Evolutionary conservation across 164 flowering plant genomes (phyloP), one percentile per base, ranked within the genome.

Genomic region (Vitis riparia): DNA sequence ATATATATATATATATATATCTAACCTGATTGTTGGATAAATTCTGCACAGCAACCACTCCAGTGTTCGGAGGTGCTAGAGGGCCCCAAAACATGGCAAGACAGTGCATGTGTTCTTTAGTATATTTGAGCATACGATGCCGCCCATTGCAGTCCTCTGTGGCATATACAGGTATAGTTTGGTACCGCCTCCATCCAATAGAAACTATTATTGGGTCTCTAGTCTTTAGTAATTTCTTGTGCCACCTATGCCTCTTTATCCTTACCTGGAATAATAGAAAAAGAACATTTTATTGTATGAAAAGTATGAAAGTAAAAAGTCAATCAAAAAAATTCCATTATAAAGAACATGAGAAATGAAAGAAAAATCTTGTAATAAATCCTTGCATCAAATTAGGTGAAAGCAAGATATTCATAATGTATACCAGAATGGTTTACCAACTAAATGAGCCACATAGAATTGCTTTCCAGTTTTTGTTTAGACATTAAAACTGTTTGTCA

Each of bases 81-180:
- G 98, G 97, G 15, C 99, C 99, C 94, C 94, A 95, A 72, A 95
- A 91, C 91, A 85, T 89, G 16, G 97, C 98, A 75, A 93, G 89
- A 76, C 99, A 95, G 72, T 93, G 98, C 97, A 88, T 89, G 82
- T 93, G 99, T 63, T 95, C 99, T 69, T 94, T 97, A 67, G 99
- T 93, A 68, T 95, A 93, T 75, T 95, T 95, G 6, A 91, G 90
- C 97, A 91, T 90, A 55, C 99, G 96, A 69, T 83, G 89, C 59
- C 98, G 91, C 59, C 97, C 96, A 88, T 91, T 90, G 2, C 3
- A 71, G 68, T 95, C 99, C 79, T 95, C 97, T 67, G 84, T 88
- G 48, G 92, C 92, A 85, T 93, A 95, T 61, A 95, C 76, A 68
- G 99, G 99, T 19, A 70, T 78, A 8, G 94, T 95, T 80, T 95